Evolutionary conservation across 2,329 filamentous ascomycete species (phyloP), one percentile per base, ranked within the genome.

Genomic region (Huntiella decipiens): DNA sequence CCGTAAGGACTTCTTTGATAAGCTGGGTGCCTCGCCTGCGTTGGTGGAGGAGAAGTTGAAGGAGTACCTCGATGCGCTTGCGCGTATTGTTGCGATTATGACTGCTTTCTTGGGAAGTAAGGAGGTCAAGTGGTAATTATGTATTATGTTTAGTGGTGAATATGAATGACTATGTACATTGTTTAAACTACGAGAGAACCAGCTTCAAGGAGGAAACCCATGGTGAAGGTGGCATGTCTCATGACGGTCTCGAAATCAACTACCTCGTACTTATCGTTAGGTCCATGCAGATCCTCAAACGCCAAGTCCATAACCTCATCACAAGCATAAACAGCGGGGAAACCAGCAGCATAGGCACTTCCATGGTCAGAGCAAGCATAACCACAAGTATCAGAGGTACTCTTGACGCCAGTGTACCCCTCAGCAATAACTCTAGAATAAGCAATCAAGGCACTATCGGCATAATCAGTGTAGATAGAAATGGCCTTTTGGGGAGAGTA

Each of bases 1-100:
- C 71, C 77, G 88, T 54, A 84, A 83, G 61, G 83, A 88, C 63
- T 96, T 98, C 60, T 96, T 95, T 61, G 64, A 64, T 53, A 94
- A 95, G 73, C 70, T 98, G 38, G 86, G 82, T 34, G 66, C 68
- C 15, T 73, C 83, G 57, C 62, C 71, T 35, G 63, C 59, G 28
- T 74, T 79, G 62, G 79, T 91, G 42, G 55, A 68, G 39, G 58
- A 63, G 46, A 74, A 82, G 57, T 62, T 95, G 56, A 64, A 69
- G 54, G 64, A 66, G 52, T 95, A 88, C 72, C 68, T 96, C 51
- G 66, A 63, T n/a, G 75, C 80, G 6, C 66, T 96, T 55, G 79
- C 91, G 66, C 77, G 79, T 62, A 71, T 80, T 54, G 78, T 95
- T 42, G 65, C 55, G n/a, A 87, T 93, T 55, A 64, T 96, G 58